Evolutionary conservation across 305 asterid species (phyloP).

Genomic region (Rubia occidens): DNA sequence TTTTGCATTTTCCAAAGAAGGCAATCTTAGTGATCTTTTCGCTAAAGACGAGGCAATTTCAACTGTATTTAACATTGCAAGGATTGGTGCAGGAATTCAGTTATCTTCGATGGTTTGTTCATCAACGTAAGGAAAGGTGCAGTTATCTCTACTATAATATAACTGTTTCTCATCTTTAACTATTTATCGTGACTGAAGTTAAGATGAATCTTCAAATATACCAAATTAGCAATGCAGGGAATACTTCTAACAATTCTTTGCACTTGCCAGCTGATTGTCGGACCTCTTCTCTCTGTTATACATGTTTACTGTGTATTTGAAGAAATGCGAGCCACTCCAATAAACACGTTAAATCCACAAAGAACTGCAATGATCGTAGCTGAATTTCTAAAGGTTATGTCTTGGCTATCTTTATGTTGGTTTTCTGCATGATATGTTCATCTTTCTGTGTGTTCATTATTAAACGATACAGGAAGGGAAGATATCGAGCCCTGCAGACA

Average conservation of each 20-base stretch:
- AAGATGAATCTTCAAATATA: not conserved
- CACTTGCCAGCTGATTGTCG: constrained; percentile 64
- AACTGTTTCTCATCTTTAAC: not conserved
- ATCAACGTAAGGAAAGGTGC: constrained; percentile 87
- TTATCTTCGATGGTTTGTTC: constrained; percentile 87
- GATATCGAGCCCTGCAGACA: constrained; percentile 79
- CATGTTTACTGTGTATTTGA: constrained; percentile 72
- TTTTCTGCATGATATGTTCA: constrained; percentile 5
- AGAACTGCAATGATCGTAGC: constrained; percentile 89
- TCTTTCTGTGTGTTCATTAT: constrained; percentile 13
- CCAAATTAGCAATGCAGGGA: not conserved
- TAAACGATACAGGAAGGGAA: constrained; percentile 50
- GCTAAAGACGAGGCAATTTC: constrained; percentile 99
- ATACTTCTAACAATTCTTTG: constrained; percentile 18
- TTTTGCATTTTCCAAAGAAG: constrained; percentile 95
- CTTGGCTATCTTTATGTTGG: constrained; percentile 9
- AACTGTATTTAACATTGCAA: constrained; percentile 75
- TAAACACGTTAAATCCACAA: constrained; percentile 91
- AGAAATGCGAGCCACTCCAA: constrained; percentile 94
- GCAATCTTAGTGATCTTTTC: constrained; percentile 93
- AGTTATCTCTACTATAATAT: not conserved
- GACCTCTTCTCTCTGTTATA: constrained; percentile 61
- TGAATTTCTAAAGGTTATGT: constrained; percentile 60
- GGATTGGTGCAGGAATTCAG: constrained; percentile 87
- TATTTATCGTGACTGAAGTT: not conserved